These are phyloP conservation scores for Colletotrichum lupini DNA, from an alignment of 2,329 filamentous ascomycete species.

Conservation along the genomic window DNA sequence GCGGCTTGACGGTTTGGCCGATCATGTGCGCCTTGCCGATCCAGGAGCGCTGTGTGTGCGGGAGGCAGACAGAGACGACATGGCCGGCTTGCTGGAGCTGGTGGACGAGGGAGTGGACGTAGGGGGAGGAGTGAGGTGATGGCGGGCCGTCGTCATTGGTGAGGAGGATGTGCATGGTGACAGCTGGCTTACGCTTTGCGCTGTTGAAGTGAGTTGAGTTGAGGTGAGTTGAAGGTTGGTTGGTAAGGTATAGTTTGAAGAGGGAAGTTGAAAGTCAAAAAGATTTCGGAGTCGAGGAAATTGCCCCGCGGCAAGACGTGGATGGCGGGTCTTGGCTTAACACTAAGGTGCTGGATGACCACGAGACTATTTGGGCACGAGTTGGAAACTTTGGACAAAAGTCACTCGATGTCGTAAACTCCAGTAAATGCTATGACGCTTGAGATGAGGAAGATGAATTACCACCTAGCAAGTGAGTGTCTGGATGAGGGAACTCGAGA, in stretches of 20 bases:
- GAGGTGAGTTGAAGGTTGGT: not conserved
- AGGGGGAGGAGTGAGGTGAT: conserved; percentile 81
- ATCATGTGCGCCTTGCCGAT: conserved; percentile 98
- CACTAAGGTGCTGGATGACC: not conserved
- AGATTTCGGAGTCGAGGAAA: conserved; percentile 1
- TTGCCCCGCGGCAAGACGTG: conserved; percentile 5
- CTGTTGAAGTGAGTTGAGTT: not conserved
- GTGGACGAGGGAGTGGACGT: conserved; percentile 79
- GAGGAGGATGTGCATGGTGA: conserved; percentile 71
- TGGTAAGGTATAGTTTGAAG: not conserved
- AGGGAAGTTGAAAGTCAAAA: not conserved
- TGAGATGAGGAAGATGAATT: conserved; percentile 6
- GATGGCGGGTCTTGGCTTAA: conserved; percentile 1
- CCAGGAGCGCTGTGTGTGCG: conserved; percentile 94
- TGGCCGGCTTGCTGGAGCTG: conserved; percentile 81
- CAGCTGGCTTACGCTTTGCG: not conserved
- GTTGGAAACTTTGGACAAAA: not conserved
- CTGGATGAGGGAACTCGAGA: conserved; percentile 4
- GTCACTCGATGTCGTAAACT: not conserved
- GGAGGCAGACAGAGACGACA: conserved; percentile 90
- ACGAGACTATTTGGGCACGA: conserved; percentile 1
- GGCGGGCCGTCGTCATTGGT: conserved; percentile 87
- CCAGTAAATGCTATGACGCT: not conserved
- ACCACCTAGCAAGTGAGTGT: conserved; percentile 7
- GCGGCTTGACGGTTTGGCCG: conserved; percentile 84